Conservation (phyloP, 768 basidiomycete genomes). For the Pulveroboletus ravenelii region DNA sequence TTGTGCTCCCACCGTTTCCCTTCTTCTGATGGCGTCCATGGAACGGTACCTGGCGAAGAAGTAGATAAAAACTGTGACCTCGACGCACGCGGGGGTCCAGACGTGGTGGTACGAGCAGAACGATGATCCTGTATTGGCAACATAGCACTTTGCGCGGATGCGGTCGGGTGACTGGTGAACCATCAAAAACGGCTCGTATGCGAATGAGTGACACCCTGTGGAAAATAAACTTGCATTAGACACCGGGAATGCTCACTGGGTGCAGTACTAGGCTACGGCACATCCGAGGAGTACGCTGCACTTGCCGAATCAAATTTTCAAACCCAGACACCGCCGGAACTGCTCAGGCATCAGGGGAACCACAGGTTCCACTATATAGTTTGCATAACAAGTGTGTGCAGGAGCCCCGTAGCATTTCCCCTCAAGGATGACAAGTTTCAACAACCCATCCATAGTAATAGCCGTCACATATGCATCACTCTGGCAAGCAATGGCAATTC, state of each 20-base stretch:
- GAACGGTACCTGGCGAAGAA: not conserved
- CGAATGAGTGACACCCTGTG: not conserved
- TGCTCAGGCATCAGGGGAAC: no score
- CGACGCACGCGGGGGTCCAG: slow-evolving; percentile 14
- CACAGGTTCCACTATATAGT: no score
- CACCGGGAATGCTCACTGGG: no score
- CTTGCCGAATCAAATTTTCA: not conserved
- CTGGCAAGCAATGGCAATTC: no score
- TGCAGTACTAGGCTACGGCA: no score
- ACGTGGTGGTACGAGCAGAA: slow-evolving; percentile 8
- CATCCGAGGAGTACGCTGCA: no score
- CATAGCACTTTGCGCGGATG: not conserved
- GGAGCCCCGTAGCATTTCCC: no score
- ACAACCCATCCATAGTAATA: no score
- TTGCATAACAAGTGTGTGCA: no score
- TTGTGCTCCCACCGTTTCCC: slow-evolving; percentile 22
- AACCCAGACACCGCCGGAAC: not conserved
- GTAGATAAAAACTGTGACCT: not conserved
- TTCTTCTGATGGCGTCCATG: slow-evolving; percentile 5
- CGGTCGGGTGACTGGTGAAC: not conserved
- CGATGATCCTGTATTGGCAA: not conserved
- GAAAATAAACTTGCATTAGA: not conserved
- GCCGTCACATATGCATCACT: no score
- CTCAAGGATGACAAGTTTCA: no score
- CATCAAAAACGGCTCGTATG: not conserved